Evolutionary conservation across 2,329 filamentous ascomycete species (phyloP), one percentile per base, ranked within the genome.

Genomic region (Botrytis fragariae): DNA sequence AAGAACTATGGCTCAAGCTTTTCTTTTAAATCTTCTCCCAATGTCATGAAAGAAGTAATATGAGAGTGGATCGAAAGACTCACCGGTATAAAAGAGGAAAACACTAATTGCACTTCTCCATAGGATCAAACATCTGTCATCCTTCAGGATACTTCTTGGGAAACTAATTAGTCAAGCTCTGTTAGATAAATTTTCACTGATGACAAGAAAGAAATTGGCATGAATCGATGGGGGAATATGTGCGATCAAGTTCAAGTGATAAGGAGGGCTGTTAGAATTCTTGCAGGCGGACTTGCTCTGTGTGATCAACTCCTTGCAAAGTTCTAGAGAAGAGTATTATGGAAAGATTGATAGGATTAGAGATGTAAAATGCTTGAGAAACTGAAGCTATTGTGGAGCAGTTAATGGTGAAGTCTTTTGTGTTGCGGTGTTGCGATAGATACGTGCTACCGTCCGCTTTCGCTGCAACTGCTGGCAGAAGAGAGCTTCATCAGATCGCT

Each of bases 311-410:
- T 12, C 9, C 1, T 39, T 14, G 4, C 8, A 54, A 4, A 54
- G 25, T 14, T 20, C 7, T 65, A 12, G 16, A n/a, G 7, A 10
- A 20, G 8, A 7, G 8, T 51, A 14, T 20, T 1, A 16, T 29
- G 16, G 8, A 1, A 29, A 54, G 3, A 20, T 9, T 0, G 1
- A 14, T 8, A 54, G 1, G 5, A 8, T 3, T 37, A 25, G 16
- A 61, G 35, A 37, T 7, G 25, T 51, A 6, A 14, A n/a, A 14
- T 8, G 51, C n/a, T 51, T n/a, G n/a, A 54, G 2, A 54, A 18
- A 7, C 25, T 54, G n/a, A 54, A 16, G 12, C n/a, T 7, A 29
- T 18, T 18, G n/a, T n/a, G 25, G n/a, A 29, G 25, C 4, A 8
- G 12, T 54, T 18, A 54, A 29, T 29, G n/a, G n/a, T 54, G 14